phyloP scores from a whole-genome alignment of 768 basidiomycete genomes.

The Paxillus rubicundulus region DNA sequence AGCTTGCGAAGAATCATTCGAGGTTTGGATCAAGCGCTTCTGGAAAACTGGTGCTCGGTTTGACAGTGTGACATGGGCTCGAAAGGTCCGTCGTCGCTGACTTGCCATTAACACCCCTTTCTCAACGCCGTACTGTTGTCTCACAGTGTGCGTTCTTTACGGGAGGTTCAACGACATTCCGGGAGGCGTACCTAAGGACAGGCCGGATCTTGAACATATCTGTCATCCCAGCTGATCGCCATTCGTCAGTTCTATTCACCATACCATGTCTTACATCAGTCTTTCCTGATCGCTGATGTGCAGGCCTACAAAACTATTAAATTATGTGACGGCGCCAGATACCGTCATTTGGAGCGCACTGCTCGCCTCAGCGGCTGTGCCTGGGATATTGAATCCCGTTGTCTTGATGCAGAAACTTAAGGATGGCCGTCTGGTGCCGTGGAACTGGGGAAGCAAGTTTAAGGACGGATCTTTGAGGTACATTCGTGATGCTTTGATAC shows the following conservation, averaged over 20 bases:
- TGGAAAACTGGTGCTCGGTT: slow-evolving; percentile 93
- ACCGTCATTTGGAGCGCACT: slow-evolving; percentile 79
- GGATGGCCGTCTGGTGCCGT: slow-evolving; percentile 78
- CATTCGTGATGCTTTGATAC: background rate
- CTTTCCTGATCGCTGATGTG: slow-evolving; percentile 6
- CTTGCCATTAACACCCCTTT: background rate
- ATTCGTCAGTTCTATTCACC: slow-evolving; percentile 55
- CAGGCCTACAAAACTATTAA: slow-evolving; percentile 92
- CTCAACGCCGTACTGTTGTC: background rate
- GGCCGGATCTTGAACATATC: slow-evolving; percentile 93
- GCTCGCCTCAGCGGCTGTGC: slow-evolving; percentile 90
- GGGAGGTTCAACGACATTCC: slow-evolving; percentile 90
- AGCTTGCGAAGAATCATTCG: slow-evolving; percentile 75
- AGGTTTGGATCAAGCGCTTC: slow-evolving; percentile 68
- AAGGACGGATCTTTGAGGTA: slow-evolving; percentile 90
- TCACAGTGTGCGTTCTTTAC: slow-evolving; percentile 83
- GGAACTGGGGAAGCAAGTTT: slow-evolving; percentile 94
- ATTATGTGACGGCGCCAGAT: slow-evolving; percentile 95
- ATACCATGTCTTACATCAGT: background rate
- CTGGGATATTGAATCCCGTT: slow-evolving; percentile 93
- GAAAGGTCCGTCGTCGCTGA: slow-evolving; percentile 55
- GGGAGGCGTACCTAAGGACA: slow-evolving; percentile 89
- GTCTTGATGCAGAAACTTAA: slow-evolving; percentile 90
- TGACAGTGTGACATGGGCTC: slow-evolving; percentile 85
- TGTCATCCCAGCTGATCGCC: slow-evolving; percentile 85